phyloP scores from a whole-genome alignment of 1,284 basidiomycete species.

The Ganoderma leucocontextum region DNA sequence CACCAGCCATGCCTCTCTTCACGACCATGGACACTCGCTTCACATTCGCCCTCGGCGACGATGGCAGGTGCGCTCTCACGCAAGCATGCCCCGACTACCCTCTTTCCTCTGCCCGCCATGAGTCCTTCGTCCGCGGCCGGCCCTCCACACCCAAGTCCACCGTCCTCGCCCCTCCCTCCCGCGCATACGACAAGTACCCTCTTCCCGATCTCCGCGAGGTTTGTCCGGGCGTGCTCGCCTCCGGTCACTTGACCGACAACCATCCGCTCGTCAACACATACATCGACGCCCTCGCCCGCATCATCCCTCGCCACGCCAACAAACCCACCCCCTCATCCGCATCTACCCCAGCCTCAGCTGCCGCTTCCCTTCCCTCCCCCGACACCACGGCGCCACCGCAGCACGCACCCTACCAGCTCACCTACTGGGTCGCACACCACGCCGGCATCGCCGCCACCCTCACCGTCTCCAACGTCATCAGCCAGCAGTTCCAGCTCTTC shows the following conservation, averaged over 20 bases:
- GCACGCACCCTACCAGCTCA: conserved; percentile 16
- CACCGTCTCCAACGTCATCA: conserved; percentile 28
- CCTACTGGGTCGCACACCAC: conserved; percentile 26
- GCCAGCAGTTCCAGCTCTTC: conserved; percentile 30
- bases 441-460: conserved; percentile 29
- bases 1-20: conserved; percentile 19
- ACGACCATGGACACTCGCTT: conserved; percentile 13
- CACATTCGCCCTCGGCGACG: conserved; percentile 19
- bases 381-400: conserved; percentile 9
- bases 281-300: conserved; percentile 31
- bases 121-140: conserved; percentile 23
- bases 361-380: not conserved
- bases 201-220: conserved; percentile 26
- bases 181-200: conserved; percentile 28
- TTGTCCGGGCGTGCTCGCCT: conserved; percentile 31
- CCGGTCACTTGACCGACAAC: conserved; percentile 33
- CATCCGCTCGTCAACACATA: conserved; percentile 37
- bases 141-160: conserved; percentile 12
- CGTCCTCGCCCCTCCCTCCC: conserved; percentile 9
- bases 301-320: conserved; percentile 20
- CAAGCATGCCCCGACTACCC: conserved; percentile 19
- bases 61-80: conserved; percentile 31
- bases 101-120: conserved; percentile 31
- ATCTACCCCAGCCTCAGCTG: conserved; percentile 10
- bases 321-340: conserved; percentile 15